Base-by-base conservation (phyloP, 2,329 filamentous ascomycete species). In the Arthrobotrys iridis region DNA sequence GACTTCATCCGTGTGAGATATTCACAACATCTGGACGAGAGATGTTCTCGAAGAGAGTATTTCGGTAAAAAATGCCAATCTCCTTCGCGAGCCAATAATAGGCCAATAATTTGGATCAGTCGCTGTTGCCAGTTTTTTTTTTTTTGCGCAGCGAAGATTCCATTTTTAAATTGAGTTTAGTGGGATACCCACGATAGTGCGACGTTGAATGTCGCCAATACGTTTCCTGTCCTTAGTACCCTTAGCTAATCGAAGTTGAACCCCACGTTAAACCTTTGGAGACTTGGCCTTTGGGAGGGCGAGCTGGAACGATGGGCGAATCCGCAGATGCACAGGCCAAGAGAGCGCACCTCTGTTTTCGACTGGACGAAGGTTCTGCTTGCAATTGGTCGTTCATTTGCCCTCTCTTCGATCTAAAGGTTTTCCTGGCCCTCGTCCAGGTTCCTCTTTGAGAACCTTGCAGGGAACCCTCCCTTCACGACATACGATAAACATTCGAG, bases 131-230 rank as follows among this genome's bases (percentile, higher is more conserved):
- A 65, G 59, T 48, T 18, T 28, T 2, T 18, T 43, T 30, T 55
- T 57, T 58, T 55, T 46, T 15, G 48, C 55, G 52, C 52, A 33
- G 55, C 30, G 18, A 7, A 40, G 50, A 52, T 11, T 28, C 62
- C 68, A 60, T 67, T 66, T 55, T 66, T 67, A 62, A 67, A 60
- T 67, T 74, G 55, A 63, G 28, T 4, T 72, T 72, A 59, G 58
- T 59, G 67, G 35, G 40, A n/a, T 41, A 13, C 20, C 43, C 35
- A 48, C 40, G 22, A 60, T 66, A 74, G 70, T 74, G 70, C 62
- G 70, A 74, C 62, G 62, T 60, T 67, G 55, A 63, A 58, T 57
- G 70, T 74, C 62, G 67, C 70, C 70, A 66, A 74, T 67, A 59
- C 48, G 70, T 74, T 74, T 74, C 70, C 52, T 60, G 24, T 52